Base-by-base conservation (phyloP, 148 eudicot species). In the Arbutus unedo region DNA sequence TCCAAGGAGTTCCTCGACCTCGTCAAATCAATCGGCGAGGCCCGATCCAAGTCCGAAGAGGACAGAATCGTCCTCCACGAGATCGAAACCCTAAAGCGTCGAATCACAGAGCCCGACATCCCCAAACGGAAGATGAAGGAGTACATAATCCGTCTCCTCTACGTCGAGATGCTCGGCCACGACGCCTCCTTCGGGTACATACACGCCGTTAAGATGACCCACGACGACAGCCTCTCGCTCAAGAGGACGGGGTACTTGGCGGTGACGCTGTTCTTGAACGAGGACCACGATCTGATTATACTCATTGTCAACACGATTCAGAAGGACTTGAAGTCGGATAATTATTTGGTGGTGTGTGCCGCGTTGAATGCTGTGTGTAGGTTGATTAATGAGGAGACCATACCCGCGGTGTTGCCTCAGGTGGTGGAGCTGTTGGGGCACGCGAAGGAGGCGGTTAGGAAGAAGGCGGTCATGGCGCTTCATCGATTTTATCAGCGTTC, bases 391-490 rank as follows among this genome's bases (percentile, higher is more conserved):
- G 98, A 94, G 92, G 99, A 96, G 87, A 96, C 99, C 0, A 92
- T 96, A 10, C 99, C 99, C 0, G 99, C 98, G 1, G 98, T 96
- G 81, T 67, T 96, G 84, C 91, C 92, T 9, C 98, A 93, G 88
- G 97, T 96, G 74, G 98, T 94, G 85, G 98, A 96, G 83, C 60
- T 96, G 74, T 74, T 96, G 84, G 91, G 89, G 53, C 98, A 96
- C 81, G 85, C 88, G 0, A 94, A 96, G 59, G 99, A 96, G 83
- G 92, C 93, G 15, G 99, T 96, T 45, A 90, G 98, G 92, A 96
- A 93, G 92, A 96, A 96, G 89, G 99, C 99, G 0, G 91, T 96
- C n/a, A 94, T 96, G 99, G 99, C 98, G 25, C 88, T 96, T 83
- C 99, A 96, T 82, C 88, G 99, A 50, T 94, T 96, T 89, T 90